Evolutionary conservation across 2,329 filamentous ascomycete species (phyloP).

Genomic region (Chaetothyriales sp.): DNA sequence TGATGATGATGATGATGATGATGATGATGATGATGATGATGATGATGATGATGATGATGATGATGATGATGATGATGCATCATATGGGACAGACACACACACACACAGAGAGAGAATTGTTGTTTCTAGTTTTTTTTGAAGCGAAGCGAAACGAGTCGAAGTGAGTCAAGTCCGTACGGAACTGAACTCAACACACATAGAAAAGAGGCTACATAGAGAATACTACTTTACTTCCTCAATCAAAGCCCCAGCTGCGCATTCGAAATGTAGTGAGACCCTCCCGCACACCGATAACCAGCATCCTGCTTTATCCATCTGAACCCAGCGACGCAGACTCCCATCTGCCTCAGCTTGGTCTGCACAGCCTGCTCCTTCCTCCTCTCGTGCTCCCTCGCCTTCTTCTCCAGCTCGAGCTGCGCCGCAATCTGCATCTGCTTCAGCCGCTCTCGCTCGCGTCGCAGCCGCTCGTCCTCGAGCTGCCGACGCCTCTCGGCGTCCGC

Average conservation of each 20-base stretch:
- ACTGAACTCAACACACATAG: no score
- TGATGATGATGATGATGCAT: no score
- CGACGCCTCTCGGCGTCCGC: background rate
- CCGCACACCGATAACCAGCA: conserved; percentile 49
- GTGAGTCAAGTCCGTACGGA: no score
- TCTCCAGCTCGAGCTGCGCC: conserved; percentile 3
- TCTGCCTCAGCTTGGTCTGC: conserved; percentile 28
- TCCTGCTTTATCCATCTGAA: conserved; percentile 49
- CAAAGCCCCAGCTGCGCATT: conserved; percentile 24
- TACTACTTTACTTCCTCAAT: no score
- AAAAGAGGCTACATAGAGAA: no score
- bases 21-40: no score
- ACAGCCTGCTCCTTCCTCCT: conserved; percentile 1
- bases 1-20: no score
- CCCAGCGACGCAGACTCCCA: conserved; percentile 45
- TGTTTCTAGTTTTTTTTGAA: no score
- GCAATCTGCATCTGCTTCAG: background rate
- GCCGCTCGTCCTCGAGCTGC: background rate
- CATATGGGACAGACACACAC: no score
- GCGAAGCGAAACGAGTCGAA: no score
- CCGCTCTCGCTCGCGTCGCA: background rate
- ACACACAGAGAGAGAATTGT: no score
- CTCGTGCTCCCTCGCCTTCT: conserved; percentile 20
- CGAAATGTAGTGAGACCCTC: conserved; percentile 43
- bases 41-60: no score